These are phyloP conservation scores for Nevesoporus exiguus DNA, from an alignment of 768 basidiomycete genomes.

Conservation along the genomic window DNA sequence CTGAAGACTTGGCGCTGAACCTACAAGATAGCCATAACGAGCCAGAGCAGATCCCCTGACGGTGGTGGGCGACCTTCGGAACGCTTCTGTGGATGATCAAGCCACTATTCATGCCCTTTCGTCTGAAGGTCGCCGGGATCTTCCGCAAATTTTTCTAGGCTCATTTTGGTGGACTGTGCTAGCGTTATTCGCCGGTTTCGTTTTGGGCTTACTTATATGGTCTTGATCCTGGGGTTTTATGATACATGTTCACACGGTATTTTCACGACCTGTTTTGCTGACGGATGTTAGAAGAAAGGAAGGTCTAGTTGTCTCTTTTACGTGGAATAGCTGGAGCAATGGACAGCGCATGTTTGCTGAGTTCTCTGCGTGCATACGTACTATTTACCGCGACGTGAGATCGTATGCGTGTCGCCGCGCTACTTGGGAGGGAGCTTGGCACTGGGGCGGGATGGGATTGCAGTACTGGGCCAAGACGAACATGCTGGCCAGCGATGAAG, in stretches of 20 bases:
- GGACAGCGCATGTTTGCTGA: slow-evolving; percentile 14
- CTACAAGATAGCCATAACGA: slow-evolving; percentile 13
- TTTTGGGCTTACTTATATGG: slow-evolving; percentile 27
- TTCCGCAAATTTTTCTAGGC: slow-evolving; percentile 40
- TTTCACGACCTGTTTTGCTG: slow-evolving; percentile 7
- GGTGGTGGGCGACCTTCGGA: slow-evolving; percentile 50
- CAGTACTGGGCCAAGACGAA: too few relatives aligned
- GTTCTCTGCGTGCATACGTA: slow-evolving; percentile 11
- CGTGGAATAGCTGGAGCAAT: slow-evolving; percentile 14
- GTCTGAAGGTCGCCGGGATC: slow-evolving; percentile 49
- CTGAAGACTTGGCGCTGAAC: slow-evolving; percentile 7
- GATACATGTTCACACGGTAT: slow-evolving; percentile 11
- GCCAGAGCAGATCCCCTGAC: slow-evolving; percentile 36
- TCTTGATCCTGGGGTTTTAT: slow-evolving; percentile 16
- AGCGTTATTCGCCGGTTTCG: slow-evolving; percentile 26
- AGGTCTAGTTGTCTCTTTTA: slow-evolving; percentile 8
- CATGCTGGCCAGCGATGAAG: background rate
- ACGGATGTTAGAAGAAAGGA: background rate
- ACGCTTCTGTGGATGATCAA: slow-evolving; percentile 40
- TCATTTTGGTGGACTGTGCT: slow-evolving; percentile 18
- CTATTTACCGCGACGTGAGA: slow-evolving; percentile 9
- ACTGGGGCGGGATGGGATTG: too few relatives aligned
- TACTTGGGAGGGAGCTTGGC: too few relatives aligned
- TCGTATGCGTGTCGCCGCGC: background rate
- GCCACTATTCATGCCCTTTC: slow-evolving; percentile 39